Evolutionary conservation across 192 early-diverging fungal species (phyloP).

Genomic region (Coemansia sp.): DNA sequence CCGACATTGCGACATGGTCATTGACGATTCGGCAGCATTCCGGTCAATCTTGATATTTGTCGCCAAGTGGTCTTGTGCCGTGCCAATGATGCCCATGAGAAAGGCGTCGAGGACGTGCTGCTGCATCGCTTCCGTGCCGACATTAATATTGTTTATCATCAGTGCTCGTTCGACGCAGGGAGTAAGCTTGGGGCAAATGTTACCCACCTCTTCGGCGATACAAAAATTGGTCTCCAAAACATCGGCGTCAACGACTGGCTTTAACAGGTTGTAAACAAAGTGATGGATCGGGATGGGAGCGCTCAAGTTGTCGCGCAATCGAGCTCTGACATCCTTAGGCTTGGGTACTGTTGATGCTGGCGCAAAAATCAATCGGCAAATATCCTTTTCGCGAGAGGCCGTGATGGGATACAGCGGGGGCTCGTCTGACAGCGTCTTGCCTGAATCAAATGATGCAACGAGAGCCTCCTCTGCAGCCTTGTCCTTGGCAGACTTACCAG

Average conservation of each 20-base stretch:
- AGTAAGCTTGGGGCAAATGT: constrained; percentile 37
- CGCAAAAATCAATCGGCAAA: constrained; percentile 23
- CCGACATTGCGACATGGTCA: constrained; percentile 21
- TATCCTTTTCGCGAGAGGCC: constrained; percentile 18
- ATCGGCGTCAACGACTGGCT: constrained; percentile 10
- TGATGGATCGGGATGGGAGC: constrained; percentile 40
- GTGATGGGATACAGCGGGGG: background rate
- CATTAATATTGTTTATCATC: constrained; percentile 10
- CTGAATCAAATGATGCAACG: constrained; percentile 20
- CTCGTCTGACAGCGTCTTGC: constrained; percentile 6
- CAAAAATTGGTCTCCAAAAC: constrained; percentile 16
- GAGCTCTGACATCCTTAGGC: background rate
- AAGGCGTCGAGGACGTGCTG: constrained; percentile 43
- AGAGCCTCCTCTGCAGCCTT: background rate
- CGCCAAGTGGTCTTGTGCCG: constrained; percentile 28
- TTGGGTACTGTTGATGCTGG: constrained; percentile 19
- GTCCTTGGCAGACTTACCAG: background rate
- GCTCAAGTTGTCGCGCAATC: constrained; percentile 1
- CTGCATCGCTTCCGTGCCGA: constrained; percentile 45
- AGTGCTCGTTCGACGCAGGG: constrained; percentile 35
- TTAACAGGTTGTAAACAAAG: constrained; percentile 12
- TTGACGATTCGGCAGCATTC: constrained; percentile 34
- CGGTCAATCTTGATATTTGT: constrained; percentile 32
- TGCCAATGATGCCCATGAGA: constrained; percentile 33
- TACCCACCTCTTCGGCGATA: constrained; percentile 43